These are phyloP conservation scores for Bauhinia variegata DNA, from an alignment of 306 rosid genomes.

Conservation along the genomic window DNA sequence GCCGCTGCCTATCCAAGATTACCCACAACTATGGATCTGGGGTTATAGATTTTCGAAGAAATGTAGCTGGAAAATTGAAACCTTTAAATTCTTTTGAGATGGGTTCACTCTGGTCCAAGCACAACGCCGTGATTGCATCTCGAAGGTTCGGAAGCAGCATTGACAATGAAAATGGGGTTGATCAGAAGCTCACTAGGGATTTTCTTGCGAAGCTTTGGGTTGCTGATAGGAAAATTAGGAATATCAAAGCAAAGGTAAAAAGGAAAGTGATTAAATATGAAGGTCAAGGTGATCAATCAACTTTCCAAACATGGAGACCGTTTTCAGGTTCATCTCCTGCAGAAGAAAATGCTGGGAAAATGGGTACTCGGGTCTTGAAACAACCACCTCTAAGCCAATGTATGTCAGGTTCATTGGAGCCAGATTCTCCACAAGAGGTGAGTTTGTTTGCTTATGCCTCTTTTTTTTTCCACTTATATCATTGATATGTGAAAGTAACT, in stretches of 20 bases:
- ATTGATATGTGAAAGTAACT: no score
- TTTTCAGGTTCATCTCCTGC: constrained; percentile 41
- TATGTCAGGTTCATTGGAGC: constrained; percentile 48
- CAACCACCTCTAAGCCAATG: constrained; percentile 86
- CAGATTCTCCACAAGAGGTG: constrained; percentile 75
- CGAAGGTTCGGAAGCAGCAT: constrained; percentile 53
- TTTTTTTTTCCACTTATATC: no score
- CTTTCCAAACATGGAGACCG: constrained; percentile 41
- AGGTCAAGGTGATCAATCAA: no score
- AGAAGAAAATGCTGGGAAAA: no score
- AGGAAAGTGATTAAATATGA: constrained; percentile 27
- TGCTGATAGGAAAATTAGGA: constrained; percentile 50
- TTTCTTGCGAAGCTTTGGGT: constrained; percentile 68
- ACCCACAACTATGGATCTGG: constrained; percentile 6
- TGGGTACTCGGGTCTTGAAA: constrained; percentile 32
- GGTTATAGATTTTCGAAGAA: constrained; percentile 24
- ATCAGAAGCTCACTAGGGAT: constrained; percentile 53
- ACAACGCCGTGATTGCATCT: constrained; percentile 6
- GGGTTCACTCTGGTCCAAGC: constrained; percentile 22
- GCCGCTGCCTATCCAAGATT: constrained; percentile 30
- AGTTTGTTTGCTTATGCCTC: constrained; percentile 4
- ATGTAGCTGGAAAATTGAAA: constrained; percentile 18
- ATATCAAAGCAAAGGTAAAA: constrained; percentile 33
- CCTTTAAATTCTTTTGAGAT: not conserved
- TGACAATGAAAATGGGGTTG: constrained; percentile 25